phyloP scores from a whole-genome alignment of 352 stramenopile species.

The Globisporangium heterothallicum region DNA sequence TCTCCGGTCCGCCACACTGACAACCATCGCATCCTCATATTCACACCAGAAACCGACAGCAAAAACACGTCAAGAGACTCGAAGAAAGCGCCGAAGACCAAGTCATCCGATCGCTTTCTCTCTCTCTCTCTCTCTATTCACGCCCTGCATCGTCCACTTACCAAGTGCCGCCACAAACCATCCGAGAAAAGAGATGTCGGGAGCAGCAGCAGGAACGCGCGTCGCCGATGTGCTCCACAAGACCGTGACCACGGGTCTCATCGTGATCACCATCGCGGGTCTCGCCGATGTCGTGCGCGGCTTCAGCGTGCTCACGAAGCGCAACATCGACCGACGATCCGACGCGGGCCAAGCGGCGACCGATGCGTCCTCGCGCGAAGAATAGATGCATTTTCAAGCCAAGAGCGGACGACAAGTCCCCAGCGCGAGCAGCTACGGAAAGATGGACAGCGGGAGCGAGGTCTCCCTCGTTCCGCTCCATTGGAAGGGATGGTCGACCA shows the following conservation, averaged over 20 bases:
- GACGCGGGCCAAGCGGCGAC: constrained; percentile 13
- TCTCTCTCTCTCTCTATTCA: neutral
- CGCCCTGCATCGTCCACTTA: neutral
- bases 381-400: constrained; percentile 18
- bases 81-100: too few species aligned
- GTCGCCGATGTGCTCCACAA: constrained; percentile 78
- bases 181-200: constrained; percentile 6
- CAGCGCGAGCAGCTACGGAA: too few species aligned
- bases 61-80: too few species aligned
- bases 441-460: too few species aligned
- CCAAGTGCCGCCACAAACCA: neutral
- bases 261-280: constrained; percentile 57
- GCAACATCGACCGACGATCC: constrained; percentile 63
- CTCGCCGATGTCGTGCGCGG: constrained; percentile 74
- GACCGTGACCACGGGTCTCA: constrained; percentile 68
- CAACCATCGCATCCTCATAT: neutral
- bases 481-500: too few species aligned
- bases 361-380: constrained; percentile 16
- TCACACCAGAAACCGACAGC: neutral
- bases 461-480: too few species aligned
- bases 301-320: constrained; percentile 75
- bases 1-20: neutral
- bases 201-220: constrained; percentile 31
- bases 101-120: too few species aligned
- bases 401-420: neutral